Percentiles rank a stretch among this genome's conserved stretches.
These are phyloP conservation scores for Pleurotus citrinopileatus DNA, from an alignment of 768 basidiomycete species.

Conservation along the genomic window DNA sequence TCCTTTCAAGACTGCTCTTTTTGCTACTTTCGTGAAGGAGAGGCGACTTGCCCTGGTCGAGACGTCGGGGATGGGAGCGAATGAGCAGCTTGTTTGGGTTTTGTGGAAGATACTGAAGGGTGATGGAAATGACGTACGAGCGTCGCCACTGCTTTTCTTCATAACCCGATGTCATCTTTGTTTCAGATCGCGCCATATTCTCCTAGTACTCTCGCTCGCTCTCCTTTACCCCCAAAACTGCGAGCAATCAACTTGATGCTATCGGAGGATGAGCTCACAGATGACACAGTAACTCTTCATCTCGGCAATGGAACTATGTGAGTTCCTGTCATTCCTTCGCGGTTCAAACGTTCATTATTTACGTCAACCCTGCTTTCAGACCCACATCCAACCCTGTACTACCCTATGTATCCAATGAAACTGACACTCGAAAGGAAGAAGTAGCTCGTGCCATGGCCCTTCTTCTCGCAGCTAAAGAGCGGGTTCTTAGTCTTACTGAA, in stretches of 20 bases:
- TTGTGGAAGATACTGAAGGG: conserved; percentile 85
- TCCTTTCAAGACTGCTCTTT: conserved; percentile 75
- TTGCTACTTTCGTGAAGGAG: conserved; percentile 66
- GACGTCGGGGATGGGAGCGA: conserved; percentile 49
- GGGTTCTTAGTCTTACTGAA: conserved; percentile 73
- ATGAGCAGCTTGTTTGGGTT: conserved; percentile 83
- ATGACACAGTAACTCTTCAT: neutral
- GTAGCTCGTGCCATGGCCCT: conserved; percentile 66
- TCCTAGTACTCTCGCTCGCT: conserved; percentile 68
- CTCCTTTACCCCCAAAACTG: conserved; percentile 73
- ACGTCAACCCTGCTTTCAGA: neutral
- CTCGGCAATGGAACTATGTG: conserved; percentile 42
- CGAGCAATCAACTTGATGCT: conserved; percentile 69
- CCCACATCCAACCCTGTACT: neutral
- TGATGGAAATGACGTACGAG: conserved; percentile 73
- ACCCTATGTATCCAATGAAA: neutral
- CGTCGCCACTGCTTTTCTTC: conserved; percentile 1
- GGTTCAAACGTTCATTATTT: neutral
- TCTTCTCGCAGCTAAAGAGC: conserved; percentile 64
- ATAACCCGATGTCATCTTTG: neutral
- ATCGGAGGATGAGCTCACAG: conserved; percentile 44
- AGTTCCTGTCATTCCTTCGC: conserved; percentile 17
- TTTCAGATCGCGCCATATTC: conserved; percentile 83
- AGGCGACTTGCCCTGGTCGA: conserved; percentile 55
- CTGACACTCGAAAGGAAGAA: conserved; percentile 53